A percentile compares a stretch with the other conserved stretches of the same genome.
These are phyloP conservation scores for Coemansia nantahalensis DNA, from an alignment of 192 early-diverging fungal species.

Conservation along the genomic window DNA sequence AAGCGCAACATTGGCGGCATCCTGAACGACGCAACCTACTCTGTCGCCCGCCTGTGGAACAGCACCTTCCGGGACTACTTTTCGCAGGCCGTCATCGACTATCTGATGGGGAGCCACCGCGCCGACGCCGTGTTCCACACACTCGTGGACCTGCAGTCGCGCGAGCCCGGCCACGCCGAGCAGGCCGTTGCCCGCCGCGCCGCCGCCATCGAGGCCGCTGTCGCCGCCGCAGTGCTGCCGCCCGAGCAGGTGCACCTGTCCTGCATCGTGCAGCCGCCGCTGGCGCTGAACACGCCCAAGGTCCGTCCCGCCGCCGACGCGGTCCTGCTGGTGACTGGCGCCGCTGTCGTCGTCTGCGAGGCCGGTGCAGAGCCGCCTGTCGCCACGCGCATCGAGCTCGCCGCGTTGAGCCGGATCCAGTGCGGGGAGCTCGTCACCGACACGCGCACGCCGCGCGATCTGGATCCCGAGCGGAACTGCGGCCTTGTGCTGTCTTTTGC, in stretches of 20 bases:
- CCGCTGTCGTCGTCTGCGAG: constrained; percentile 69
- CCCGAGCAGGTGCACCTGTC: constrained; percentile 61
- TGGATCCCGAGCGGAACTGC: constrained; percentile 32
- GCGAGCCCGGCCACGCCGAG: constrained; percentile 36
- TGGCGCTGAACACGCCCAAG: constrained; percentile 51
- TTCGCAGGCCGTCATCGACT: constrained; percentile 56
- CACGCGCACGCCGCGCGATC: constrained; percentile 32
- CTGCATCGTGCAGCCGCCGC: constrained; percentile 62
- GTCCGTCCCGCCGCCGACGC: constrained; percentile 58
- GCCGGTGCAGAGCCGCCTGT: constrained; percentile 66
- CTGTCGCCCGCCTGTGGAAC: constrained; percentile 69
- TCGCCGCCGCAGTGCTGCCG: constrained; percentile 62
- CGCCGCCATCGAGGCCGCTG: constrained; percentile 54
- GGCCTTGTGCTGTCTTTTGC: constrained; percentile 38
- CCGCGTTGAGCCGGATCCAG: constrained; percentile 56
- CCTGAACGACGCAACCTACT: constrained; percentile 76
- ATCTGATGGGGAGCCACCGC: constrained; percentile 32
- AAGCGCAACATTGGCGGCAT: constrained; percentile 71
- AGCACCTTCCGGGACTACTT: constrained; percentile 75
- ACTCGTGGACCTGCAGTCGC: constrained; percentile 43
- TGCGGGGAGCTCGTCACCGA: constrained; percentile 55
- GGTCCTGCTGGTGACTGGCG: constrained; percentile 61
- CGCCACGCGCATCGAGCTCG: constrained; percentile 60
- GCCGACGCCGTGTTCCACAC: constrained; percentile 40
- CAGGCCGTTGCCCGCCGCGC: constrained; percentile 24